These are phyloP conservation scores for Clarkia xantiana DNA, from an alignment of 345 rosid genomes.

Conservation along the genomic window DNA sequence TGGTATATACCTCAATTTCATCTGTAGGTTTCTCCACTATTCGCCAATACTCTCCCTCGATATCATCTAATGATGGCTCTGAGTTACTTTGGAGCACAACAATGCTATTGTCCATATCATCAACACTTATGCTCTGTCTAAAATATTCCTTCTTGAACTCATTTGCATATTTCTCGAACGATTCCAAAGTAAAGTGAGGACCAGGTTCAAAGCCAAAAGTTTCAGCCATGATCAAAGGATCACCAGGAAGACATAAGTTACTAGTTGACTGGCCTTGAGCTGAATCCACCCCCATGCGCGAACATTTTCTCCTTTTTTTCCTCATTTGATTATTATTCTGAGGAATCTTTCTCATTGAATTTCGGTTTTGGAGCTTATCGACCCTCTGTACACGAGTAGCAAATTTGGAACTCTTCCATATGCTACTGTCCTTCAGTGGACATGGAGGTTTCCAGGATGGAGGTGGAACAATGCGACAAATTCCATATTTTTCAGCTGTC, in stretches of 20 bases:
- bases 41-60: constrained; percentile 99
- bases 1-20: constrained; percentile 63
- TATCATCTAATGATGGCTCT: constrained; percentile 51
- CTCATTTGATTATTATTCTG: constrained; percentile 31
- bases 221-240: constrained; percentile 38
- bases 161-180: constrained; percentile 76
- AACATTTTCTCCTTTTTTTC: constrained; percentile 72
- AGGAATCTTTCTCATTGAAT: constrained; percentile 58
- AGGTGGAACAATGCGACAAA: constrained; percentile 98
- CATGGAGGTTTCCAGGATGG: constrained; percentile 94
- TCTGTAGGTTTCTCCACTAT: constrained; percentile 93
- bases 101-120: constrained; percentile 15
- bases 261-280: constrained; percentile 23
- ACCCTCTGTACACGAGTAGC: constrained; percentile 90
- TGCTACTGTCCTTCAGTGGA: constrained; percentile 54
- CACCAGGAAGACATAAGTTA: constrained; percentile 22
- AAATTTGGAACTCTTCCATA: constrained; percentile 73
- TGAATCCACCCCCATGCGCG: constrained; percentile 40
- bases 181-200: constrained; percentile 63
- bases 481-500: constrained; percentile 82
- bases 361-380: constrained; percentile 91
- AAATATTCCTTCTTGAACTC: constrained; percentile 77
- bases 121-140: constrained; percentile 22
- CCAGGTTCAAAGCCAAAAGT: constrained; percentile 95
- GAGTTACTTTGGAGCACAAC: constrained; percentile 17